These are phyloP conservation scores for Spencermartinsiella ligniputridi DNA, from an alignment of 1,139 yeast species.

Conservation along the genomic window DNA sequence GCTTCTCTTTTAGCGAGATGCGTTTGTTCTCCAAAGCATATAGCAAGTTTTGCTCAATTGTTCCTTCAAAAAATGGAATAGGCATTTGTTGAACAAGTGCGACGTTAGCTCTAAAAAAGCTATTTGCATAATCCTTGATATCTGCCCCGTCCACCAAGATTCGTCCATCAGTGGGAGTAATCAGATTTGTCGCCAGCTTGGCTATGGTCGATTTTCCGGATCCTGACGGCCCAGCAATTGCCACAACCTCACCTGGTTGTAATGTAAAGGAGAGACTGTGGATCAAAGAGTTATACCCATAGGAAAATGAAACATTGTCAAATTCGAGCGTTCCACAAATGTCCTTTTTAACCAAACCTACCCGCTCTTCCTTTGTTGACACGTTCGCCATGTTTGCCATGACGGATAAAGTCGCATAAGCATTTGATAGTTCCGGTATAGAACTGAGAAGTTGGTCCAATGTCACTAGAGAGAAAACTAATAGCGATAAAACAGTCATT, in stretches of 20 bases:
- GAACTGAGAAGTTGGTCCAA: slow-evolving; percentile 56
- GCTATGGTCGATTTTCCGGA: slow-evolving; percentile 85
- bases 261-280: background rate
- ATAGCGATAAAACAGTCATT: slow-evolving; percentile 64
- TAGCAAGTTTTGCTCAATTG: slow-evolving; percentile 67
- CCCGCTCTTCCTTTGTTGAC: background rate
- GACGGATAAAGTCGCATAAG: slow-evolving; percentile 37
- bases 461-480: slow-evolving; percentile 67
- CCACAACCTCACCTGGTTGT: slow-evolving; percentile 57
- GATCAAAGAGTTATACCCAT: background rate
- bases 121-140: slow-evolving; percentile 53
- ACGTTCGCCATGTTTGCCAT: slow-evolving; percentile 33
- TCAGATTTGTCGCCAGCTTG: slow-evolving; percentile 60
- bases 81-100: slow-evolving; percentile 90
- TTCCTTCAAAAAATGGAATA: slow-evolving; percentile 61
- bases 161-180: slow-evolving; percentile 52
- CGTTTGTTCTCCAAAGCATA: slow-evolving; percentile 46
- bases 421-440: slow-evolving; percentile 74
- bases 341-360: background rate
- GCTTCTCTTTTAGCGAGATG: slow-evolving; percentile 31
- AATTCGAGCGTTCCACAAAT: slow-evolving; percentile 36
- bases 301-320: slow-evolving; percentile 47
- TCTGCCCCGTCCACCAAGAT: slow-evolving; percentile 60
- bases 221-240: slow-evolving; percentile 88
- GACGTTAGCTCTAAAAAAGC: slow-evolving; percentile 57